Conservation (phyloP, 176 grass and related monocot genomes). For the Otatea glauca region DNA sequence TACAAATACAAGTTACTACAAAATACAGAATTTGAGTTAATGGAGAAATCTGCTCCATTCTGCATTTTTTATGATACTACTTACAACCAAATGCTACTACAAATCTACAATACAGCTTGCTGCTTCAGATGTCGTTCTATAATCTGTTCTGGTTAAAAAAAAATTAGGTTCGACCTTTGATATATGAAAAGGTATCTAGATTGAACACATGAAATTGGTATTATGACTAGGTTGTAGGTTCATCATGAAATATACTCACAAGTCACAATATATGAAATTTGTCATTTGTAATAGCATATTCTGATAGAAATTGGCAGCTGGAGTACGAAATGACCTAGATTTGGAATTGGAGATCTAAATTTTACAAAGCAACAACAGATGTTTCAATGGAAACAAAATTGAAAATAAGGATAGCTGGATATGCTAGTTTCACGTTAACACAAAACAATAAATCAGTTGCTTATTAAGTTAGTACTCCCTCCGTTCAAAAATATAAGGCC, state of each 20-base stretch:
- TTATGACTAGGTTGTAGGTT: neutral
- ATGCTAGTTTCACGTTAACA: neutral
- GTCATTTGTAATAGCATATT: neutral
- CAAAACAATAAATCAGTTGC: neutral
- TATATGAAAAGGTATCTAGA: neutral
- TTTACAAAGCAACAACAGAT: neutral
- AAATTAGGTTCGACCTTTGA: neutral
- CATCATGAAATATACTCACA: neutral
- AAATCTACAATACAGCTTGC: neutral
- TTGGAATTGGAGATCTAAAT: neutral
- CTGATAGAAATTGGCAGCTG: neutral
- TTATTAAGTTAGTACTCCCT: neutral
- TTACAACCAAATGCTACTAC: neutral
- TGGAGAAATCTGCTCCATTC: neutral
- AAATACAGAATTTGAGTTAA: neutral
- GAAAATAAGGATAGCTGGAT: neutral
- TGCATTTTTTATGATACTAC: neutral
- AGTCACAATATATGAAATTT: neutral
- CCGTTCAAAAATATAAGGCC: too few species aligned
- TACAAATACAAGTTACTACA: neutral
- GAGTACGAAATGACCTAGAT: neutral
- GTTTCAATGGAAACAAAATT: too few species aligned
- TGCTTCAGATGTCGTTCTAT: neutral
- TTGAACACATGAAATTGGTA: neutral
- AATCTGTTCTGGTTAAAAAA: neutral